Evolutionary conservation across 1,284 basidiomycete genomes (phyloP).

Genomic region (Boletus mariae): DNA sequence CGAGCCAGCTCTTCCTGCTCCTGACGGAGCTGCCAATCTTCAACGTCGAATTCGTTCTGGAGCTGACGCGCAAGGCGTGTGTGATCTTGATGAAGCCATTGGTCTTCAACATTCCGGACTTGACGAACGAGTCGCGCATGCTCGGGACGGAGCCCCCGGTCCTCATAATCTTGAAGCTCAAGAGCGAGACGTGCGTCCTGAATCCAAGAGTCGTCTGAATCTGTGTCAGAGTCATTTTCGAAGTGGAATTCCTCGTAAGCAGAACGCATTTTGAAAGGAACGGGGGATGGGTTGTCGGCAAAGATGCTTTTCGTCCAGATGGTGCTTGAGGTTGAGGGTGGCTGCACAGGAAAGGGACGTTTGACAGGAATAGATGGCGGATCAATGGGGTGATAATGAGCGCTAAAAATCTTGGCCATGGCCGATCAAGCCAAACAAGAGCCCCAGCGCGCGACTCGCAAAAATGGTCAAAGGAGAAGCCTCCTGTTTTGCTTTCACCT

Average conservation of each 20-base stretch:
- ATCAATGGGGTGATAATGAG: background rate
- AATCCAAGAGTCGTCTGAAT: background rate
- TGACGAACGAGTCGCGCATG: slow-evolving; percentile 29
- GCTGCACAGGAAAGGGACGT: background rate
- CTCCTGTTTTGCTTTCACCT: too few relatives aligned
- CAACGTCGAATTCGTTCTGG: slow-evolving; percentile 45
- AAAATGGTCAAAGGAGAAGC: too few relatives aligned
- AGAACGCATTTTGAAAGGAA: background rate
- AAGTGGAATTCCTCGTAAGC: background rate
- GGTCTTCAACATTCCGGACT: slow-evolving; percentile 41
- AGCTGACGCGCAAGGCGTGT: slow-evolving; percentile 24
- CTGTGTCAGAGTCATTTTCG: background rate
- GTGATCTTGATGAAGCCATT: slow-evolving; percentile 36
- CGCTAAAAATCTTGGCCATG: background rate
- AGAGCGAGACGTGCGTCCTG: background rate
- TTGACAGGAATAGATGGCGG: background rate
- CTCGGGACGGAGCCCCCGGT: slow-evolving; percentile 36
- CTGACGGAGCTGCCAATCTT: slow-evolving; percentile 38
- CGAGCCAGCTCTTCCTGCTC: slow-evolving; percentile 39
- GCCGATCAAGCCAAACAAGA: background rate
- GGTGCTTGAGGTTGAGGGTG: background rate
- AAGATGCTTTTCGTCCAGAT: background rate
- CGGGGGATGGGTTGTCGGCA: background rate
- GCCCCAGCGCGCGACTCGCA: background rate
- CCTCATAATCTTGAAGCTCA: slow-evolving; percentile 38